Evolutionary conservation across 805 yeast genomes (phyloP).

Genomic region (Myxozyma udenii): DNA sequence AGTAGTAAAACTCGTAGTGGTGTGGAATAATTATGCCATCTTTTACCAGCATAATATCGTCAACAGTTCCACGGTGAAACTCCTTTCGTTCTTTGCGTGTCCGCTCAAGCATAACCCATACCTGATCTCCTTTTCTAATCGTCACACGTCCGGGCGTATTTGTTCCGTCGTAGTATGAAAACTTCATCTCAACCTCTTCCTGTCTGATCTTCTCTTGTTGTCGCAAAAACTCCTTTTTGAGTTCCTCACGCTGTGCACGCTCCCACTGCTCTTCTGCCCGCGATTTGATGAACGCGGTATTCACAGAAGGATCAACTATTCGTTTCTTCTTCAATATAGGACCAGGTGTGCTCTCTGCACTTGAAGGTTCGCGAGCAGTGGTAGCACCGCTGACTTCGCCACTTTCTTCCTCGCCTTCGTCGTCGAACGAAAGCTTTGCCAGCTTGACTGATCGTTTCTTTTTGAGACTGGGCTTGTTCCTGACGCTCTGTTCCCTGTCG

Average conservation of each 20-base stretch:
- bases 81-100: conserved; percentile 31
- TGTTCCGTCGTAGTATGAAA: conserved; percentile 34
- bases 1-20: conserved; percentile 35
- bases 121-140: conserved; percentile 34
- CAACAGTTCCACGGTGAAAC: conserved; percentile 34
- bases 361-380: neutral
- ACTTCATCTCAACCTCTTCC: conserved; percentile 27
- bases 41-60: conserved; percentile 35
- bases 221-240: conserved; percentile 18
- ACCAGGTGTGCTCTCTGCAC: neutral
- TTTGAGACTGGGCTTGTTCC: conserved; percentile 1
- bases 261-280: conserved; percentile 20
- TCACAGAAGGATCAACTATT: conserved; percentile 28
- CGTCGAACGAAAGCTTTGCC: conserved; percentile 5
- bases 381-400: neutral
- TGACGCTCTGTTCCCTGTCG: neutral
- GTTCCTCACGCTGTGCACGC: conserved; percentile 16
- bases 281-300: conserved; percentile 30
- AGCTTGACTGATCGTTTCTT: conserved; percentile 3
- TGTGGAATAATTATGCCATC: conserved; percentile 37
- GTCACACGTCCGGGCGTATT: conserved; percentile 27
- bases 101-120: conserved; percentile 34
- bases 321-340: conserved; percentile 14
- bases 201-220: conserved; percentile 27
- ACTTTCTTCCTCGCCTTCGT: conserved; percentile 16